phyloP scores from a whole-genome alignment of 108 stramenopile genomes.

The Bacterosira constricta region DNA sequence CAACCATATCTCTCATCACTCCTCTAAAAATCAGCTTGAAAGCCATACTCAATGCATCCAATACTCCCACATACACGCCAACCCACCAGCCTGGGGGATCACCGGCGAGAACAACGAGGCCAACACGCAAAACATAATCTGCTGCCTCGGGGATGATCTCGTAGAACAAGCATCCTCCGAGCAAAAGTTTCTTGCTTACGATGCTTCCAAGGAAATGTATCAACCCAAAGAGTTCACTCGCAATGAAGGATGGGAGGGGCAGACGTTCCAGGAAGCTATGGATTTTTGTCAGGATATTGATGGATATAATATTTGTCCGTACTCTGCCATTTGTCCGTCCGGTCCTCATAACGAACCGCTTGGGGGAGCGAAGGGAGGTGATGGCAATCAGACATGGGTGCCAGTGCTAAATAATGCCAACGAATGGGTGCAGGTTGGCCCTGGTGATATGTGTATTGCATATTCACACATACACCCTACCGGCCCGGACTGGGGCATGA shows the following conservation, averaged over 20 bases:
- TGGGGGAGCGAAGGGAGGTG: no score
- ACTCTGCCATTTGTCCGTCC: neutral
- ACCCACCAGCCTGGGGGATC: neutral
- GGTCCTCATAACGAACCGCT: neutral
- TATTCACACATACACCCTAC: no score
- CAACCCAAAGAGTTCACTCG: no score
- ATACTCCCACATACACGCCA: neutral
- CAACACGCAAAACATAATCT: neutral
- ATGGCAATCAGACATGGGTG: no score
- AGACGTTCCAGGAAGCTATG: constrained; percentile 12
- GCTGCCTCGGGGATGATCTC: neutral
- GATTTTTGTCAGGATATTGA: constrained; percentile 1
- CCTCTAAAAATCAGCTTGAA: neutral
- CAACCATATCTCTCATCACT: no score
- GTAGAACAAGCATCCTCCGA: no score
- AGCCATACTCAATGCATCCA: neutral
- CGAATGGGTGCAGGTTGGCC: neutral
- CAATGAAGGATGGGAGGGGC: constrained; percentile 11
- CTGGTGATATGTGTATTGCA: neutral
- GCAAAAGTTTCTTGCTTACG: no score
- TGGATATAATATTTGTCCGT: neutral
- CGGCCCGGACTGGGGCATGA: constrained; percentile 1
- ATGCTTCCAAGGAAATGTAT: no score
- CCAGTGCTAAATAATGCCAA: neutral
- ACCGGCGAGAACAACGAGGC: neutral